A percentile compares a stretch with the other conserved stretches of the same genome.
These are phyloP conservation scores for Ceratocystis huliohia DNA, from an alignment of 2,329 filamentous ascomycete genomes.

Conservation along the genomic window DNA sequence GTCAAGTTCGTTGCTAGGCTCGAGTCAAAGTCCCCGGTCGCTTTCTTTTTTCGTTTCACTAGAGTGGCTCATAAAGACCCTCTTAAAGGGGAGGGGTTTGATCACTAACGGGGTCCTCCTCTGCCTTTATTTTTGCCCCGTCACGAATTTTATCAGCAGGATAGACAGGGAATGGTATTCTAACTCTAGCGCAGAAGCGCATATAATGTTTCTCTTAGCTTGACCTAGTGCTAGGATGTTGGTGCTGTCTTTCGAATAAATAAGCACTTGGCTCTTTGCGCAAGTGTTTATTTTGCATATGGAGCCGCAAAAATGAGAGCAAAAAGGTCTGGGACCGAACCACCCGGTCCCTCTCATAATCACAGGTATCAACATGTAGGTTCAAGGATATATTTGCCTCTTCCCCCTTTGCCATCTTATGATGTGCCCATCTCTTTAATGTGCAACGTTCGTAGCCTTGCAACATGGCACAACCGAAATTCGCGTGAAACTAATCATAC, in stretches of 20 bases:
- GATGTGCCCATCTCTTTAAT: not conserved
- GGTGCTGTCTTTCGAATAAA: too few species aligned
- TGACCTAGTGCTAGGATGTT: too few species aligned
- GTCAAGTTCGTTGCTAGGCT: conserved; percentile 4
- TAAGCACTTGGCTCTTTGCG: too few species aligned
- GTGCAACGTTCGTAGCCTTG: not conserved
- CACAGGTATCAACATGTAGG: not conserved
- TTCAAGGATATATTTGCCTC: not conserved
- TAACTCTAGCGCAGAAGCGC: not conserved
- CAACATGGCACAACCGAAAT: conserved; percentile 5
- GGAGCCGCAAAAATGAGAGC: too few species aligned
- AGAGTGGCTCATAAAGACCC: not conserved
- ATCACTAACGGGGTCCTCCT: not conserved
- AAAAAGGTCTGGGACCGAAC: too few species aligned
- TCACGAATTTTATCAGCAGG: not conserved
- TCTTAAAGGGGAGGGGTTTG: not conserved
- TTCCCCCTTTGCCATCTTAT: not conserved
- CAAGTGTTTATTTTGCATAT: too few species aligned
- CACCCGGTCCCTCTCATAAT: not conserved
- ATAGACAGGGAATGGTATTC: not conserved
- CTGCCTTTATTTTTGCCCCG: not conserved
- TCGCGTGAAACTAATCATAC: not conserved
- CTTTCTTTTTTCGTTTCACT: not conserved
- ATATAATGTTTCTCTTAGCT: too few species aligned
- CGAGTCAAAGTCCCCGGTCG: conserved; percentile 1